Base-by-base conservation (phyloP, 768 basidiomycete species). In the Auricularia heimuer region DNA sequence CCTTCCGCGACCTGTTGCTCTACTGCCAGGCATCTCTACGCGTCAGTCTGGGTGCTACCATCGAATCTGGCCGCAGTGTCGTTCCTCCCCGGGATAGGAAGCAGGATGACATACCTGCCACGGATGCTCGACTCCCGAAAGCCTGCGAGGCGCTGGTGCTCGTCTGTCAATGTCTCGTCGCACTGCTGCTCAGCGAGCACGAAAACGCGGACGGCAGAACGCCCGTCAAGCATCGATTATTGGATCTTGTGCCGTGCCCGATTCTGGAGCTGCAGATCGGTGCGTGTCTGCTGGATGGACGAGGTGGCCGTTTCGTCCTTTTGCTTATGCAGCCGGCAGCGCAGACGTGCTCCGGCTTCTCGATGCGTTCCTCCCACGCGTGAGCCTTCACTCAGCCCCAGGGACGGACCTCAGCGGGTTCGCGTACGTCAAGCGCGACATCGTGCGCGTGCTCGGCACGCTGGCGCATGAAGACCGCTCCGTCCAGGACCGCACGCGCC, bases 401-500 rank as follows among this genome's bases (percentile, higher is more conserved):
- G 70, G 56, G 65, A 68, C 68, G 45, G 83, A 82, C 63, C 71
- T 78, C 54, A 77, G 81, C n/a, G 86, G 88, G 14, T 94, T 96
- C 73, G 80, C 82, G 1, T 91, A 92, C 73, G 77, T 97, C 66
- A 96, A 96, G 75, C 83, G 92, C 56, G 92, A 95, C 75, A 81
- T 97, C 44, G 90, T 94, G n/a, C 87, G 90, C 18, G 77, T 96
- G 12, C 77, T 96, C n/a, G 92, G 92, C 4, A 81, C 90, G 60
- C 75, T 96, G 12, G 85, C 84, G 63, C 83, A 90, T 70, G 82
- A 81, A 56, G 79, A 81, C 68, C 85, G 75, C 71, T 78, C 75
- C 36, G 85, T 87, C 51, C 94, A 95, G 71, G 90, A 96, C 74
- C 82, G 85, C 8, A 80, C 87, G 47, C 82, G 94, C 61, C 74